phyloP scores from a whole-genome alignment of 2,329 filamentous ascomycete species.

The Talaromyces funiculosus region DNA sequence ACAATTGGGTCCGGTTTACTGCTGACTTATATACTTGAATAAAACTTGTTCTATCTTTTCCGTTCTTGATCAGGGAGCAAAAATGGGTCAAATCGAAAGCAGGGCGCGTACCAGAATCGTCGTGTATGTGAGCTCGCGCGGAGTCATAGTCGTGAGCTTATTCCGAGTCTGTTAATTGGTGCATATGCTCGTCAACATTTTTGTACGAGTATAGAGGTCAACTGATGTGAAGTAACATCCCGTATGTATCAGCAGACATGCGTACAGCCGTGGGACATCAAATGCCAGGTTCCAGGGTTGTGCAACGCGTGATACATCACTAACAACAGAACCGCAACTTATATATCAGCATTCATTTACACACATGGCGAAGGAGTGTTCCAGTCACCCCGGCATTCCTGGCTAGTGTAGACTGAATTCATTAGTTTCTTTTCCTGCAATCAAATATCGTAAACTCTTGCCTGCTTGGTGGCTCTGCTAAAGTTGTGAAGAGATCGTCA shows the following conservation, averaged over 20 bases:
- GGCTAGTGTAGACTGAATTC: neutral
- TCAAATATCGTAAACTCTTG: too few species aligned
- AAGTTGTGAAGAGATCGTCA: neutral
- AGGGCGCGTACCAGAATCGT: neutral
- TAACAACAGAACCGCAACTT: neutral
- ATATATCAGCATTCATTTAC: neutral
- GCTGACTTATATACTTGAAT: neutral
- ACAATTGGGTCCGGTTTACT: slow-evolving; percentile 15
- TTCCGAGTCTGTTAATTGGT: too few species aligned
- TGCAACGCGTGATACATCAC: neutral
- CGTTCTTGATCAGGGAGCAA: neutral
- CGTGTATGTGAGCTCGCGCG: too few species aligned
- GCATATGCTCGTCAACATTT: too few species aligned
- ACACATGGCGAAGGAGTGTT: slow-evolving; percentile 4
- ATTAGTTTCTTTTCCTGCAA: neutral
- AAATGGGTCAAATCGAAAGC: neutral
- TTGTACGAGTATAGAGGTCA: too few species aligned
- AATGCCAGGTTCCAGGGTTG: neutral
- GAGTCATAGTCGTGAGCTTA: too few species aligned
- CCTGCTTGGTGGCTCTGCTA: neutral
- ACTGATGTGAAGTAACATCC: neutral
- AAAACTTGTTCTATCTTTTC: neutral
- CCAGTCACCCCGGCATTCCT: neutral
- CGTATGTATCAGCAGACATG: neutral
- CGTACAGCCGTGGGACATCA: neutral